Evolutionary conservation across 371 early-diverging fungal genomes (phyloP).

Genomic region (Apophysomyces sp.): DNA sequence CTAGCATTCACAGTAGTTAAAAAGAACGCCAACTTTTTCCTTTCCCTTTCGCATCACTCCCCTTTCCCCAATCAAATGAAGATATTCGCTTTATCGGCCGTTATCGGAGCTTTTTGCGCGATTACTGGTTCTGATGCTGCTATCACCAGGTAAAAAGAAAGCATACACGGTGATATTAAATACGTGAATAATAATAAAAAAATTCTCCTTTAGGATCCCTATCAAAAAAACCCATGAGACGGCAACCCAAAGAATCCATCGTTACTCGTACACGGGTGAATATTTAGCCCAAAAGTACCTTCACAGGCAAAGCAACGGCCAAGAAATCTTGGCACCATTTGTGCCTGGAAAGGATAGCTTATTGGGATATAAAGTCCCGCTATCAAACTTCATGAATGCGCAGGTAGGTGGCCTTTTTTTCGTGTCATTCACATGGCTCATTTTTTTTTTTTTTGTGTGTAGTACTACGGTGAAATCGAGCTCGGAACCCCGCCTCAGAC

Average conservation of each 20-base stretch:
- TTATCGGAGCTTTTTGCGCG: conserved; percentile 17
- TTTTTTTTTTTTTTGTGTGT: conserved; percentile 5
- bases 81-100: conserved; percentile 29
- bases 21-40: not conserved
- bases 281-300: conserved; percentile 79
- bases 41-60: conserved; percentile 1
- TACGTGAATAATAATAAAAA: too few species aligned
- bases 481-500: conserved; percentile 86
- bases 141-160: conserved; percentile 32
- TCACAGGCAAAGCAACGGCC: conserved; percentile 16
- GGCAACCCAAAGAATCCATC: conserved; percentile 56
- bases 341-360: conserved; percentile 51
- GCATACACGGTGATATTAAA: too few species aligned
- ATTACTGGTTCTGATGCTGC: conserved; percentile 22
- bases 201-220: conserved; percentile 45
- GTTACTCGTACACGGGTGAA: conserved; percentile 61
- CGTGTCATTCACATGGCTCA: not conserved
- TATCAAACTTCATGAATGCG: conserved; percentile 92
- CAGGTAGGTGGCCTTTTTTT: conserved; percentile 50
- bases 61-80: conserved; percentile 23
- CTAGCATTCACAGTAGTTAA: not conserved
- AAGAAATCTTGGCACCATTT: conserved; percentile 37
- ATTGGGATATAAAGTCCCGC: conserved; percentile 73
- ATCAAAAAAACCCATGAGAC: conserved; percentile 71
- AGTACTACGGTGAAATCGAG: conserved; percentile 86